Conservation (phyloP, 331 rosid species). For the Pyrus hybrid region DNA sequence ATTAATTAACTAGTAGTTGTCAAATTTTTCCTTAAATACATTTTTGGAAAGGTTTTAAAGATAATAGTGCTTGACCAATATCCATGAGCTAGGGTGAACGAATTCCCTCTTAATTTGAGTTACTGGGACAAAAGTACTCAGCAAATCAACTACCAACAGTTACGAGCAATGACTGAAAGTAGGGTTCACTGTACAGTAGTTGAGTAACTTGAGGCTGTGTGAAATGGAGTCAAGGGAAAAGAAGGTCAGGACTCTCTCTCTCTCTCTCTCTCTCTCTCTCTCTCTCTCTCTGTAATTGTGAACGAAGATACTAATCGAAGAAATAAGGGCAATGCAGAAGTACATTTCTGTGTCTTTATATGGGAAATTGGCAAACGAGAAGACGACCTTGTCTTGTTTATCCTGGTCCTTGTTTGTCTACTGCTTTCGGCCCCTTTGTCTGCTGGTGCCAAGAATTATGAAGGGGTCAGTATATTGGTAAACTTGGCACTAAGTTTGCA, state of each 20-base stretch:
- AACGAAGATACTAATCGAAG: conserved; percentile 8
- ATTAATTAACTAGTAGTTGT: not conserved
- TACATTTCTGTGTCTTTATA: not conserved
- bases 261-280: no score
- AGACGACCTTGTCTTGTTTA: conserved; percentile 30
- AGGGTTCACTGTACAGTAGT: not conserved
- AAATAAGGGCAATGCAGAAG: not conserved
- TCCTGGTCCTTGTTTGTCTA: conserved; percentile 31
- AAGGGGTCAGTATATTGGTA: not conserved
- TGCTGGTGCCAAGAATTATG: conserved; percentile 8
- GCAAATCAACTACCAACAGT: not conserved
- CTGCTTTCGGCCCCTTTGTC: conserved; percentile 47
- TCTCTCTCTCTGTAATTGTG: not conserved
- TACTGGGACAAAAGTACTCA: not conserved
- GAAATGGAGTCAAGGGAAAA: conserved; percentile 13
- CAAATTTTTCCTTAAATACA: not conserved
- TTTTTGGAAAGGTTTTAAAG: not conserved
- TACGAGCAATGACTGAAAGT: not conserved
- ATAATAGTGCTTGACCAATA: not conserved
- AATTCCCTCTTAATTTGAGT: no score
- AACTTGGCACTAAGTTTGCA: not conserved
- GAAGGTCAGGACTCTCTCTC: not conserved
- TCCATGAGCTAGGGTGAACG: no score
- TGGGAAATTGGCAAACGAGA: conserved; percentile 34
- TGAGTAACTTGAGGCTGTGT: not conserved